phyloP scores from a whole-genome alignment of 371 early-diverging fungal species.

The Mucor irregularis region DNA sequence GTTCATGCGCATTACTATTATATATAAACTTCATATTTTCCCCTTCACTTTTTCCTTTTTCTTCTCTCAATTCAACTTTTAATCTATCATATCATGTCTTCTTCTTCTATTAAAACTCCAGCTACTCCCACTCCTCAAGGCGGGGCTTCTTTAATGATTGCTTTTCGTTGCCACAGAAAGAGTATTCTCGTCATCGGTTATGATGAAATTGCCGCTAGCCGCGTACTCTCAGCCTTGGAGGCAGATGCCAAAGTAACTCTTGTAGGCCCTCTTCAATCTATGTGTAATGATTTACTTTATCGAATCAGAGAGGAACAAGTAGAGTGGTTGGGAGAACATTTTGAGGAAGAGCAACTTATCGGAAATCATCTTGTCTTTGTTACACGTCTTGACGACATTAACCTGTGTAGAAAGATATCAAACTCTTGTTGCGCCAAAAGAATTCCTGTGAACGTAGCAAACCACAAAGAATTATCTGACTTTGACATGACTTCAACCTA shows the following conservation, averaged over 20 bases:
- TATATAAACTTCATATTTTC: background rate
- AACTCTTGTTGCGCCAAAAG: conserved; percentile 49
- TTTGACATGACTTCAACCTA: conserved; percentile 78
- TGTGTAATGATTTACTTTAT: conserved; percentile 56
- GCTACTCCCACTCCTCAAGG: conserved; percentile 36
- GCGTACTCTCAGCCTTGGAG: conserved; percentile 66
- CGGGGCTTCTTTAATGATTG: conserved; percentile 70
- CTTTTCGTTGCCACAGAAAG: conserved; percentile 57
- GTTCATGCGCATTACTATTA: background rate
- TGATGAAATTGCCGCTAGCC: conserved; percentile 61
- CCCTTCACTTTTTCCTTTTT: background rate
- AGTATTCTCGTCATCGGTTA: conserved; percentile 68
- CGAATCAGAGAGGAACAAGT: conserved; percentile 52
- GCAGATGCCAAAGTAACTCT: conserved; percentile 67
- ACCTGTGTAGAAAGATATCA: conserved; percentile 10
- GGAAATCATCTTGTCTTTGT: conserved; percentile 27
- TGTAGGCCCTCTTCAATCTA: conserved; percentile 32
- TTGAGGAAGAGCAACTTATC: conserved; percentile 7
- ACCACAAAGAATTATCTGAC: conserved; percentile 74
- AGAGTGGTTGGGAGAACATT: conserved; percentile 27
- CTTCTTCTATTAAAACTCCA: background rate
- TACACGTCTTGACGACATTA: conserved; percentile 27
- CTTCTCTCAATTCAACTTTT: too few relatives aligned
- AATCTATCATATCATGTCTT: too few relatives aligned
- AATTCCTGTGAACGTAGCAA: conserved; percentile 76